phyloP scores from a whole-genome alignment of 768 basidiomycete genomes.

The Russula vinacea region DNA sequence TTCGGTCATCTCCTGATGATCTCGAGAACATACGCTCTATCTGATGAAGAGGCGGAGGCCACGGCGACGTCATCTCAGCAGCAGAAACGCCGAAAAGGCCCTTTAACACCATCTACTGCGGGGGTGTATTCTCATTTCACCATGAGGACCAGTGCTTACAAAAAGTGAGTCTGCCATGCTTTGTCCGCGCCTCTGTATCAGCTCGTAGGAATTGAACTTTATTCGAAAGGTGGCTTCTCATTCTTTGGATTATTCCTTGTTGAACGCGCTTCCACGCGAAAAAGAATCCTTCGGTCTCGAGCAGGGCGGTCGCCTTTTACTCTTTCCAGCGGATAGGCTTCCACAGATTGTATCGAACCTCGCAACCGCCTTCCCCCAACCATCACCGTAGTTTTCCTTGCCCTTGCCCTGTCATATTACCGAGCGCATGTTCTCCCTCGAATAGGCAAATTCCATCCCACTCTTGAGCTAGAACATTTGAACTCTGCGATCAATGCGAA shows the following conservation, averaged over 20 bases:
- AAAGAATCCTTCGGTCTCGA: constrained; percentile 72
- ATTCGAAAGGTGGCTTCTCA: constrained; percentile 47
- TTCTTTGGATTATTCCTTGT: constrained; percentile 53
- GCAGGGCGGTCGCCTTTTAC: constrained; percentile 61
- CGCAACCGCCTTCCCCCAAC: constrained; percentile 8
- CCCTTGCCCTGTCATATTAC: background rate
- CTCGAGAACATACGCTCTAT: constrained; percentile 74
- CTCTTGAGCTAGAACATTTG: background rate
- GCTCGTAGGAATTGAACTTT: constrained; percentile 5
- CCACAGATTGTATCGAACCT: constrained; percentile 39
- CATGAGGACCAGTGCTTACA: constrained; percentile 79
- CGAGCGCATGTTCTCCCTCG: background rate
- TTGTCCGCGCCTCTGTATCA: constrained; percentile 5
- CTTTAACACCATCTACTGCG: constrained; percentile 36
- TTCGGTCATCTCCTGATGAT: constrained; percentile 76
- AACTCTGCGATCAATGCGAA: background rate
- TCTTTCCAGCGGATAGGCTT: constrained; percentile 49
- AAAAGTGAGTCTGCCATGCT: constrained; percentile 45
- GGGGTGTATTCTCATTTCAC: constrained; percentile 75
- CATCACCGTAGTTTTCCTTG: constrained; percentile 11
- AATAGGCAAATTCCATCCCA: background rate
- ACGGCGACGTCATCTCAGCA: constrained; percentile 36
- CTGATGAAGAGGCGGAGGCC: constrained; percentile 54
- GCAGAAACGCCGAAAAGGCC: constrained; percentile 42
- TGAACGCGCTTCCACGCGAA: constrained; percentile 52